Percentiles rank a stretch among this genome's conserved stretches.
phyloP scores from a whole-genome alignment of 257 asterid species.

The Mentha longifolia region DNA sequence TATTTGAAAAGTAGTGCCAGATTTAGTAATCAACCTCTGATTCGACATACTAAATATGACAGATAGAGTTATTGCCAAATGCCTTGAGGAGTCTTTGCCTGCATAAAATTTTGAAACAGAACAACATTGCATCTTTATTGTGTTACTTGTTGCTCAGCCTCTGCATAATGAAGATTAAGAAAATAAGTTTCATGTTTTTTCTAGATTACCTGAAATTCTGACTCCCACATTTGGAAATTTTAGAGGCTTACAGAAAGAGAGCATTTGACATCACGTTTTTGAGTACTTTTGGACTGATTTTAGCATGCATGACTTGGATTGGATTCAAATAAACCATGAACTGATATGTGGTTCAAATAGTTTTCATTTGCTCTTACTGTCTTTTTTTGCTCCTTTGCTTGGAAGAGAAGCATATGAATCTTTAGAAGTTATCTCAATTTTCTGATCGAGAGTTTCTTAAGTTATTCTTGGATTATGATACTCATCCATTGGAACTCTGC shows the following conservation, averaged over 20 bases:
- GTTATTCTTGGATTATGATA: no score
- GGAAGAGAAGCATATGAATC: not conserved
- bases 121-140: not conserved
- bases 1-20: not conserved
- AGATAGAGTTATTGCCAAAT: not conserved
- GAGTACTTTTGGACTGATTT: not conserved
- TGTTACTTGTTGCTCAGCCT: not conserved
- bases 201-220: not conserved
- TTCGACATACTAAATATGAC: not conserved
- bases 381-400: not conserved
- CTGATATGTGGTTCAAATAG: not conserved
- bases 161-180: not conserved
- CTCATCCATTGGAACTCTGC: not conserved
- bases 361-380: not conserved
- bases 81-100: not conserved
- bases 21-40: constrained; percentile 1
- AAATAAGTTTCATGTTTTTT: not conserved
- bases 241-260: not conserved
- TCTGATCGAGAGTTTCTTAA: not conserved
- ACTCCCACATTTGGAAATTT: not conserved
- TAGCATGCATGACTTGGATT: constrained; percentile 5
- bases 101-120: not conserved
- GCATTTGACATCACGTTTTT: not conserved
- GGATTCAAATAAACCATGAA: not conserved
- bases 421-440: not conserved